These are phyloP conservation scores for Saccharomycopsis malanga DNA, from an alignment of 805 yeast species.

Conservation along the genomic window DNA sequence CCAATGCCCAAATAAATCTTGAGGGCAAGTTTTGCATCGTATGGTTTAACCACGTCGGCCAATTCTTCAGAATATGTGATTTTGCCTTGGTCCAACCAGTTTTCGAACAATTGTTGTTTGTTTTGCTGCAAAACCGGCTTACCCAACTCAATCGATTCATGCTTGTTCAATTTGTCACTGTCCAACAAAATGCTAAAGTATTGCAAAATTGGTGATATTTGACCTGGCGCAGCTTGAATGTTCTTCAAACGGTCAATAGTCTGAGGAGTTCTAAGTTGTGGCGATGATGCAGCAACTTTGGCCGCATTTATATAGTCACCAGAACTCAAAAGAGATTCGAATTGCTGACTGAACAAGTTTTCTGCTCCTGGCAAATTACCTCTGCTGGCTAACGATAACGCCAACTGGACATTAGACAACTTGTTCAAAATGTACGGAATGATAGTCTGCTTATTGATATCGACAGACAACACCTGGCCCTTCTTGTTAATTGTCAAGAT, in stretches of 20 bases:
- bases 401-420: conserved; percentile 79
- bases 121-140: conserved; percentile 94
- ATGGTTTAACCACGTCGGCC: conserved; percentile 91
- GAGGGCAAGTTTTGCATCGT: conserved; percentile 77
- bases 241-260: conserved; percentile 89
- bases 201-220: conserved; percentile 87
- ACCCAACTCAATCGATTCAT: conserved; percentile 91
- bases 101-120: conserved; percentile 87
- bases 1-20: conserved; percentile 61
- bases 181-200: conserved; percentile 88
- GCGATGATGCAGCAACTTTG: conserved; percentile 92
- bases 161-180: conserved; percentile 85
- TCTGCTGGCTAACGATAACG: conserved; percentile 82
- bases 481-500: conserved; percentile 87
- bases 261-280: conserved; percentile 86
- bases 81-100: conserved; percentile 94
- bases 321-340: conserved; percentile 70
- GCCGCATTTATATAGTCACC: conserved; percentile 94
- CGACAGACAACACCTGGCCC: conserved; percentile 93
- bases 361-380: conserved; percentile 99
- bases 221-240: conserved; percentile 88
- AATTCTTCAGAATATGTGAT: conserved; percentile 92
- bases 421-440: conserved; percentile 86
- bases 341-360: conserved; percentile 81
- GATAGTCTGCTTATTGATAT: conserved; percentile 73